Evolutionary conservation across 139 green algal genomes (phyloP).

Genomic region (Chlorella vulgaris): DNA sequence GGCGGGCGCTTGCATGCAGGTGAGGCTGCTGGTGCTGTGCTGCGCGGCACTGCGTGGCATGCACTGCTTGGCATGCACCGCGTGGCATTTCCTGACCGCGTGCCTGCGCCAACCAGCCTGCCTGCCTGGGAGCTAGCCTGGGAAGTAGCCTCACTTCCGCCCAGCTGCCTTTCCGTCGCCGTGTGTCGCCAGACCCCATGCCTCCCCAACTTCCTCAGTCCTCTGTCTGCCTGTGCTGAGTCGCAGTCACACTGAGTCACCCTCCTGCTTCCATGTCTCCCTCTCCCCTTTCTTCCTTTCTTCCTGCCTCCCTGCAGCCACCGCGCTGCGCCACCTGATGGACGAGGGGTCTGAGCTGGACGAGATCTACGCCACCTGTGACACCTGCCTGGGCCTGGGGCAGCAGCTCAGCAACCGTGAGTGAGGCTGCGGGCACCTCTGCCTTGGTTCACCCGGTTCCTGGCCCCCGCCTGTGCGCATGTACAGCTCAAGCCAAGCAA

Average conservation of each 20-base stretch:
- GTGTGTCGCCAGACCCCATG: too few species aligned
- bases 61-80: not conserved
- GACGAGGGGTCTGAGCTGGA: slow-evolving; percentile 51
- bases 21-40: not conserved
- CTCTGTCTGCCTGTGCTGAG: not conserved
- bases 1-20: slow-evolving; percentile 36
- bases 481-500: too few species aligned
- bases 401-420: slow-evolving; percentile 4
- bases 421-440: too few species aligned
- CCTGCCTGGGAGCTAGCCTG: too few species aligned
- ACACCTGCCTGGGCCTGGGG: slow-evolving; percentile 43
- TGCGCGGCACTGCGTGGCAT: not conserved
- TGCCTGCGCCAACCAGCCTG: too few species aligned
- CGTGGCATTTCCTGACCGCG: too few species aligned
- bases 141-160: too few species aligned
- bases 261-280: not conserved
- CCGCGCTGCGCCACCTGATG: slow-evolving; percentile 67
- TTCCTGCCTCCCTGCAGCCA: slow-evolving; percentile 15
- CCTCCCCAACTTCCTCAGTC: too few species aligned
- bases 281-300: not conserved
- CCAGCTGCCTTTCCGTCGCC: too few species aligned
- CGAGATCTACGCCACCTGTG: slow-evolving; percentile 67
- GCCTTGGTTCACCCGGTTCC: not conserved
- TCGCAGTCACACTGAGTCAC: not conserved
- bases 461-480: not conserved